phyloP scores from a whole-genome alignment of 164 flowering plant species.

The Annona squamosa region DNA sequence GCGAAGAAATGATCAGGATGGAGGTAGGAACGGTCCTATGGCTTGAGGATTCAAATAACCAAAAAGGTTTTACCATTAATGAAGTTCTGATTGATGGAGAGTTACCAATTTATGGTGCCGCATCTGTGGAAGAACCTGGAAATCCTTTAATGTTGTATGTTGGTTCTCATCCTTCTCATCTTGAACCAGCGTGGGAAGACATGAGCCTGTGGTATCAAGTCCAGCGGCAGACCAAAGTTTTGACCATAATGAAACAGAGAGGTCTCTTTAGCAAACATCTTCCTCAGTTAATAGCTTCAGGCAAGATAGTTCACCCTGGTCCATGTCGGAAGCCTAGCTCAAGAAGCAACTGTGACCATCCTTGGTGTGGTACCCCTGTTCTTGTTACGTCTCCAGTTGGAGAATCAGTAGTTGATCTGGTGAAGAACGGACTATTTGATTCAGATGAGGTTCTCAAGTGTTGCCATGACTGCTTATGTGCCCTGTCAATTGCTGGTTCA shows the following conservation, averaged over 20 bases:
- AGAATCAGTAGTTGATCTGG: conserved; percentile 45
- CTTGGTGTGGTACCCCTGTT: conserved; percentile 89
- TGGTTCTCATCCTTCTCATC: conserved; percentile 77
- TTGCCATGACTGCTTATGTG: conserved; percentile 79
- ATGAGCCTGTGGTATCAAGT: conserved; percentile 93
- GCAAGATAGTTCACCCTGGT: conserved; percentile 76
- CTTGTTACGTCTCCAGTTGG: conserved; percentile 79
- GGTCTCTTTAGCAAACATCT: conserved; percentile 68
- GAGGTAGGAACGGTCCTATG: conserved; percentile 67
- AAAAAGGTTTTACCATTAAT: conserved; percentile 62
- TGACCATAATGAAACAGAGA: conserved; percentile 68
- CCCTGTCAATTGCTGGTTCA: conserved; percentile 51
- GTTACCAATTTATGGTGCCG: conserved; percentile 44
- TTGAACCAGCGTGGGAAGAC: conserved; percentile 89
- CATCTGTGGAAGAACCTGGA: conserved; percentile 54
- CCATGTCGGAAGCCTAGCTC: conserved; percentile 52
- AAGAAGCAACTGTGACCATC: conserved; percentile 68
- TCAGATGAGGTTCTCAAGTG: conserved; percentile 61
- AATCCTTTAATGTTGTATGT: conserved; percentile 52
- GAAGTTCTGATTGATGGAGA: conserved; percentile 42
- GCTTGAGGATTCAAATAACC: conserved; percentile 64
- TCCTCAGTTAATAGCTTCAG: conserved; percentile 72
- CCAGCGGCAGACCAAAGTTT: conserved; percentile 81
- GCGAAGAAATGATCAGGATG: conserved; percentile 29
- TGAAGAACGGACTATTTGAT: conserved; percentile 44